Base-by-base conservation (phyloP, 192 early-diverging fungal species). In the Bifiguratus adelaidae region DNA sequence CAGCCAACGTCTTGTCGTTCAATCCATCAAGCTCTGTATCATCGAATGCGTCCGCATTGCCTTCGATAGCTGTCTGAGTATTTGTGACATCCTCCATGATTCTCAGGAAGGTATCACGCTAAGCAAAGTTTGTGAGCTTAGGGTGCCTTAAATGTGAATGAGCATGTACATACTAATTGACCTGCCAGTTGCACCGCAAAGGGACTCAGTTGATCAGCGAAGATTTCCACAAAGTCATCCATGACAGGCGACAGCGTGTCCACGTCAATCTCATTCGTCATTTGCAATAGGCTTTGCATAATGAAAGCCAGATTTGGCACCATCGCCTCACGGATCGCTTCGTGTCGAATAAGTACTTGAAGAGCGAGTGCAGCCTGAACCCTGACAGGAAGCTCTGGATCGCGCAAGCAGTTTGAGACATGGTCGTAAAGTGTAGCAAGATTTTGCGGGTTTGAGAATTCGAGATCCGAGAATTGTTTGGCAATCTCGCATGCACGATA, bases 211-310 rank as follows among this genome's bases (percentile, higher is more conserved):
- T 91, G 80, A 28, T 89, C 80, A 22, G 92, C 76, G 73, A 89
- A 99, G 20, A 85, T 78, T 52, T 86, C 86, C 4, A 97, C 91
- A 62, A 99, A 81, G 47, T 80, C 77, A 44, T 96, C 91, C 74
- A 97, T 89, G 26, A 91, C 83, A 21, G 64, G 65, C 0, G 91
- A 74, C 4, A 99, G 69, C 5, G 83, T 87, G 55, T 96, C 93
- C 55, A 91, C 76, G 64, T 99, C 93, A 44, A 95, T 89, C 58
- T 92, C 75, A 69, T 93, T 91, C 0, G 85, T 94, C 45, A 95
- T 68, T 29, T 79, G 74, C 37, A 99, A 63, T 35, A 97, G 72
- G 56, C 69, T 64, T 47, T 90, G 81, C 83, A 98, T 95, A 24
- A 95, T 77, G 33, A 79, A 67, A 25, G 88, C 82, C n/a, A 92